Base-by-base conservation (phyloP, 495 filamentous ascomycete genomes). In the Platismatia glauca region DNA sequence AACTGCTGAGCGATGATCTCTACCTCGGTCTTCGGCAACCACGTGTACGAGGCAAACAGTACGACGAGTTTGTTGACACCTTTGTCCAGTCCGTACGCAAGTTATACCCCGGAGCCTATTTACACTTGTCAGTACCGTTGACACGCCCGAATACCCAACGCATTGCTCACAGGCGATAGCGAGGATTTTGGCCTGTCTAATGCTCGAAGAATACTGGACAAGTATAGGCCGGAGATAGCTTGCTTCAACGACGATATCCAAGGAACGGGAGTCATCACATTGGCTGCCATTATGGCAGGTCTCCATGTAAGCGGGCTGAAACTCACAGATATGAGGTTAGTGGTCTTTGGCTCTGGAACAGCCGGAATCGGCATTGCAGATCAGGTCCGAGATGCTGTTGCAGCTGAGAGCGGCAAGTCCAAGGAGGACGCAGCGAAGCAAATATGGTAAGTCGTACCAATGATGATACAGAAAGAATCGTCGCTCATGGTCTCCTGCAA, bases 231-330 rank as follows among this genome's bases (percentile, higher is more conserved):
- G 0, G 63, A 86, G 27, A 84, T 95, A 8, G 77, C 91, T 0
- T 95, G 90, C 71, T 94, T 96, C 78, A 96, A 95, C 64, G 91
- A 95, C 59, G 91, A 96, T 73, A 86, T 96, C 1, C 91, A 96
- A 71, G 91, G 91, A 4, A 96, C 91, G 1, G 91, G 91, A 0
- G 89, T 87, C 41, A 89, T 96, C 4, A 95, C 91, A 0, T 76
- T 95, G 6, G 91, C 90, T 0, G 90, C 86, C 0, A 86, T 96
- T 63, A 82, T 89, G 73, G 82, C 89, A 1, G 89, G 79, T 3
- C 73, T 90, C 16, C 81, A 89, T 59, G 83, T 95, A 22, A 83
- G 81, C 58, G 80, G 86, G 7, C 71, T 87, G 57, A 82, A 86
- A 59, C 71, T 93, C 34, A 73, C 74, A 38, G 89, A 95, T 63